Evolutionary conservation across 1,139 yeast species (phyloP).

Genomic region (Blastobotrys indianensis): DNA sequence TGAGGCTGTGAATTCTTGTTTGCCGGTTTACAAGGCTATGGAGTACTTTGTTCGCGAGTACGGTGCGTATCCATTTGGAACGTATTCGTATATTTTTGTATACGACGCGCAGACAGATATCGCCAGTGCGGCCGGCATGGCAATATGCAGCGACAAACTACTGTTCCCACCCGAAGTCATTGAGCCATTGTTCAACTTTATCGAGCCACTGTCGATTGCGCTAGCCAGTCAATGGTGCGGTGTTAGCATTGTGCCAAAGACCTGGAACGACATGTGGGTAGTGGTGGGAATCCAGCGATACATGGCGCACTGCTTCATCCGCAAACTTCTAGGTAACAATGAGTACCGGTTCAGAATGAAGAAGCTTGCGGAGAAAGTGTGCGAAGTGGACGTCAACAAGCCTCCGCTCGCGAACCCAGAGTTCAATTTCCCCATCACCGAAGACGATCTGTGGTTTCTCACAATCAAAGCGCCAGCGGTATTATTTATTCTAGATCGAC

Average conservation of each 20-base stretch:
- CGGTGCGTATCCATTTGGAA: constrained; percentile 88
- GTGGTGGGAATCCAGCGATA: constrained; percentile 78
- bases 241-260: constrained; percentile 77
- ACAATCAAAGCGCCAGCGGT: constrained; percentile 82
- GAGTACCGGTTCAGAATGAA: constrained; percentile 72
- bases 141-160: constrained; percentile 57
- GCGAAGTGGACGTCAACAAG: constrained; percentile 70
- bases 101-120: constrained; percentile 47
- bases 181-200: constrained; percentile 70
- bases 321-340: constrained; percentile 72
- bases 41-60: constrained; percentile 82
- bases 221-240: constrained; percentile 93
- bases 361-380: constrained; percentile 56
- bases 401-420: constrained; percentile 72
- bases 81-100: constrained; percentile 72
- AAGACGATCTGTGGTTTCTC: constrained; percentile 56
- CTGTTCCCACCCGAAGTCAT: constrained; percentile 72
- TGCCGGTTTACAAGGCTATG: constrained; percentile 69
- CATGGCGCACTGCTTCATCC: constrained; percentile 72
- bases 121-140: constrained; percentile 68
- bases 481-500: constrained; percentile 71
- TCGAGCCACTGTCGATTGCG: constrained; percentile 62
- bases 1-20: constrained; percentile 67
- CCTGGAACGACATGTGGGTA: constrained; percentile 86
- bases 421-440: constrained; percentile 63